A percentile compares a stretch with the other conserved stretches of the same genome.
Evolutionary conservation across 768 basidiomycete genomes (phyloP).

Genomic region (Boletus fagicola): DNA sequence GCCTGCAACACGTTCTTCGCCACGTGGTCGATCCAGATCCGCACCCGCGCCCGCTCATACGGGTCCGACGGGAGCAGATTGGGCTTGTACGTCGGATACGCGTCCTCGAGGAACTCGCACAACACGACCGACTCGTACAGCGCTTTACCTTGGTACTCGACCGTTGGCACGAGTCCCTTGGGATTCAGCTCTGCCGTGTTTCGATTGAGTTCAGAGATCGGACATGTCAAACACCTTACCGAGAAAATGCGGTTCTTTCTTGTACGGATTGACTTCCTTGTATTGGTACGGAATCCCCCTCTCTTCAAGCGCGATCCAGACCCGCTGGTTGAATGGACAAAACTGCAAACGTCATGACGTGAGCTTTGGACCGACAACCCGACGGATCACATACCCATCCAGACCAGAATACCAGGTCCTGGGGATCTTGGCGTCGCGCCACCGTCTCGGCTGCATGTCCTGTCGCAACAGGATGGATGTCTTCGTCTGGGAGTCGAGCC

Average conservation of each 20-base stretch:
- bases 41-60: constrained; percentile 46
- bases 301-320: constrained; percentile 69
- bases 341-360: constrained; percentile 32
- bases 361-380: neutral
- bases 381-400: constrained; percentile 47
- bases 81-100: constrained; percentile 41
- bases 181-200: constrained; percentile 51
- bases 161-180: constrained; percentile 64
- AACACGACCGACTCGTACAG: constrained; percentile 65
- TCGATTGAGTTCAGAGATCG: no score
- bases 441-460: constrained; percentile 52
- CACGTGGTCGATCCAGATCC: constrained; percentile 59
- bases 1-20: constrained; percentile 51
- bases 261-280: constrained; percentile 67
- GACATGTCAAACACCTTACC: no score
- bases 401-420: constrained; percentile 57
- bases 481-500: constrained; percentile 43
- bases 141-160: constrained; percentile 50
- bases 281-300: constrained; percentile 66
- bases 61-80: constrained; percentile 54
- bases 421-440: constrained; percentile 47
- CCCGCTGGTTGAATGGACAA: constrained; percentile 59
- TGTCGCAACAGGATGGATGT: constrained; percentile 60
- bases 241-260: constrained; percentile 58
- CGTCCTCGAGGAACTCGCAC: constrained; percentile 67